A percentile compares a stretch with the other conserved stretches of the same genome.
These are phyloP conservation scores for Paspalum vaginatum DNA, from an alignment of 176 grass and related monocot species.

Conservation along the genomic window DNA sequence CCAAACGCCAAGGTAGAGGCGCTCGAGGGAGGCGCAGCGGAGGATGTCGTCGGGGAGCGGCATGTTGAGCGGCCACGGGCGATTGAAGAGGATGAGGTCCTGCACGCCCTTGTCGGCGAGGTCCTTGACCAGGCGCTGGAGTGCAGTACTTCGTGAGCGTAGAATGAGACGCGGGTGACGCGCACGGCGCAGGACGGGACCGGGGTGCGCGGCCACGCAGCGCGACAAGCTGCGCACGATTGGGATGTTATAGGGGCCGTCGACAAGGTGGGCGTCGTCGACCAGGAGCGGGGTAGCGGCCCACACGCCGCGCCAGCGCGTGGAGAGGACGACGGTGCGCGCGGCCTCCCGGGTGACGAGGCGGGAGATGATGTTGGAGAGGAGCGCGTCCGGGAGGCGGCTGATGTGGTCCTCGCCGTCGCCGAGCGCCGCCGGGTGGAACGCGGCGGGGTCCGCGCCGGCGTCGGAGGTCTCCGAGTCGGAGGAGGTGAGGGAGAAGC, in stretches of 20 bases:
- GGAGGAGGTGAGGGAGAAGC: conserved; percentile 30
- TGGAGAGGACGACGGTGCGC: conserved; percentile 17
- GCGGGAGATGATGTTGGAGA: conserved; percentile 29
- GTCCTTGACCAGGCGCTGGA: conserved; percentile 4
- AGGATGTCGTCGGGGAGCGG: conserved; percentile 37
- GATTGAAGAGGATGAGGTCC: conserved; percentile 51
- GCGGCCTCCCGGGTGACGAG: conserved; percentile 24
- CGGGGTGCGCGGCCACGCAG: conserved; percentile 14
- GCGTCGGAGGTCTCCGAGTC: conserved; percentile 9
- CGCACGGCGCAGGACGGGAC: conserved; percentile 29
- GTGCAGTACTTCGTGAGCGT: conserved; percentile 30
- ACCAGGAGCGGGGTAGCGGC: conserved; percentile 14
- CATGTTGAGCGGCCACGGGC: conserved; percentile 43
- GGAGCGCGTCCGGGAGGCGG: conserved; percentile 25
- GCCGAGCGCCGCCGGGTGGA: background rate
- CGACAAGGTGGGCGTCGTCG: conserved; percentile 24
- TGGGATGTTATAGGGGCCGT: background rate
- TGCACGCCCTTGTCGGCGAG: conserved; percentile 34
- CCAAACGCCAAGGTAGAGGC: conserved; percentile 41
- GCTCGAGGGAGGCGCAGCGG: background rate
- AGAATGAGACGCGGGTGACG: conserved; percentile 39
- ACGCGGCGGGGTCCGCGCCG: background rate
- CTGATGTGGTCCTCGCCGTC: conserved; percentile 23
- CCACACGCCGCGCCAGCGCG: conserved; percentile 26
- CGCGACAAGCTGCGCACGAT: background rate